These are phyloP conservation scores for Moesziomyces parantarcticus DNA, from an alignment of 1,284 basidiomycete species.

Conservation along the genomic window DNA sequence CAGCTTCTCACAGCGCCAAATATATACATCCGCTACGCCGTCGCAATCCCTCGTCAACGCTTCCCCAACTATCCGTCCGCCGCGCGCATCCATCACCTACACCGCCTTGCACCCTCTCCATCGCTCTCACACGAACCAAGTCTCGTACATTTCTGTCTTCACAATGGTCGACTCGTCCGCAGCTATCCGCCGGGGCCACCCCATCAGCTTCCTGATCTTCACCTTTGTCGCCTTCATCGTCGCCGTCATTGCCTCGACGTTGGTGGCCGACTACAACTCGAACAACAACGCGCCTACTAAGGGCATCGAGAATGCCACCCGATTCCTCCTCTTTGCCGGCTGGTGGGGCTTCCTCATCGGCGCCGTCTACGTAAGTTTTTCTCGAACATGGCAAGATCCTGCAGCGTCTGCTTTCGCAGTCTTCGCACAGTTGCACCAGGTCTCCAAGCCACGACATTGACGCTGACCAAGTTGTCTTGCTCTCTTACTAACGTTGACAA, in stretches of 20 bases:
- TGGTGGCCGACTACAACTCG: constrained; percentile 61
- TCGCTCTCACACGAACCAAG: too few species aligned
- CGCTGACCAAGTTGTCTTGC: neutral
- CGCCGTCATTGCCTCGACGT: constrained; percentile 61
- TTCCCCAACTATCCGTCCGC: too few species aligned
- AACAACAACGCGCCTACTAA: constrained; percentile 45
- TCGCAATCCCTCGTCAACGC: too few species aligned
- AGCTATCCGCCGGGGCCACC: constrained; percentile 61
- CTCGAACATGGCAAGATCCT: too few species aligned
- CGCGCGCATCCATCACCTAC: too few species aligned
- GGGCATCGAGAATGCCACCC: constrained; percentile 51
- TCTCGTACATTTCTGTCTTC: neutral
- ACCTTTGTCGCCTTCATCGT: constrained; percentile 60
- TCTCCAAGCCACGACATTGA: constrained; percentile 4
- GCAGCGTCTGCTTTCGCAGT: neutral
- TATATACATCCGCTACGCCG: too few species aligned
- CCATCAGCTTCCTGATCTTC: constrained; percentile 60
- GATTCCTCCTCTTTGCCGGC: constrained; percentile 62
- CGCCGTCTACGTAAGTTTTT: constrained; percentile 58
- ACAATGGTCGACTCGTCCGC: constrained; percentile 53
- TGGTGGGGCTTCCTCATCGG: constrained; percentile 66
- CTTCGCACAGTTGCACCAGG: too few species aligned
- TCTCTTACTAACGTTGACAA: neutral
- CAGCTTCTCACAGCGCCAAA: too few species aligned
- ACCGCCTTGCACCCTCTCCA: too few species aligned